A percentile compares a stretch with the other conserved stretches of the same genome.
phyloP scores from a whole-genome alignment of 345 rosid genomes.

The Salix caprea region DNA sequence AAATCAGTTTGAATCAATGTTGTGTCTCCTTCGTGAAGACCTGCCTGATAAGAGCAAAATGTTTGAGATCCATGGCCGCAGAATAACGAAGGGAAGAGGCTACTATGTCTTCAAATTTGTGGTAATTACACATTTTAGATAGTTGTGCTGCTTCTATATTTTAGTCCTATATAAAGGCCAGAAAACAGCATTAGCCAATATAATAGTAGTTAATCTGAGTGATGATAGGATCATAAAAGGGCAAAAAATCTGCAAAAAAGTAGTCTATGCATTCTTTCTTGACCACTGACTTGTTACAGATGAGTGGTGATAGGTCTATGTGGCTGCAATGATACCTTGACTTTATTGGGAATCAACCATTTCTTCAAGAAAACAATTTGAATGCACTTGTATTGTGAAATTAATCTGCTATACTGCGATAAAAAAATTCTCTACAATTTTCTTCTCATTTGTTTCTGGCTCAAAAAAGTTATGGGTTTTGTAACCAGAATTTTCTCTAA shows the following conservation, averaged over 20 bases:
- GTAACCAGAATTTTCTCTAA: background rate
- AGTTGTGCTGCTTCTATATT: constrained; percentile 10
- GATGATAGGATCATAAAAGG: background rate
- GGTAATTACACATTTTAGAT: constrained; percentile 39
- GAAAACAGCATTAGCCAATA: background rate
- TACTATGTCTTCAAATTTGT: constrained; percentile 63
- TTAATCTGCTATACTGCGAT: background rate
- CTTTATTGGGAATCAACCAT: background rate
- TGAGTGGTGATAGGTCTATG: background rate
- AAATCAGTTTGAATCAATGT: constrained; percentile 82
- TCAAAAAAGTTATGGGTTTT: background rate
- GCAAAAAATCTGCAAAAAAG: background rate
- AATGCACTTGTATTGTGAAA: background rate
- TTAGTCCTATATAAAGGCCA: background rate
- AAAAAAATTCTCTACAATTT: background rate
- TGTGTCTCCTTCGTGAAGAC: constrained; percentile 83
- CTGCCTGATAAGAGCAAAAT: constrained; percentile 59
- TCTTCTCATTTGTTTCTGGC: background rate
- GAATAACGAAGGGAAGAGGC: constrained; percentile 86
- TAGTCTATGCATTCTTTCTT: background rate
- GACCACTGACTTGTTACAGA: background rate
- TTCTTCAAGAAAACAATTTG: background rate
- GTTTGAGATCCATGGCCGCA: constrained; percentile 74
- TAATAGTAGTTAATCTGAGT: background rate
- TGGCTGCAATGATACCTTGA: background rate